These are phyloP conservation scores for Botryotinia narcissicola DNA, from an alignment of 2,329 filamentous ascomycete species.

Conservation along the genomic window DNA sequence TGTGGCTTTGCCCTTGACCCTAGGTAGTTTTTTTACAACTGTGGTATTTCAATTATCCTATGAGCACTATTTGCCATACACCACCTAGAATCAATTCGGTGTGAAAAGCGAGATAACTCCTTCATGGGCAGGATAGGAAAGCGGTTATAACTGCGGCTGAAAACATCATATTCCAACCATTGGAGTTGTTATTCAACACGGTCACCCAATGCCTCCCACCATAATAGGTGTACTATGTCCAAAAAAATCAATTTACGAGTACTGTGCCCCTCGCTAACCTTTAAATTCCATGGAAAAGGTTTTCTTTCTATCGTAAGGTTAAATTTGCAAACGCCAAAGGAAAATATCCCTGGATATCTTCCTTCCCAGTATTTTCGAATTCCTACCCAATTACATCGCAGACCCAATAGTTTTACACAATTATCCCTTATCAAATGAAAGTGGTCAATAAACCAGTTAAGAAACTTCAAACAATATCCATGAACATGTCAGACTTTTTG, in stretches of 20 bases:
- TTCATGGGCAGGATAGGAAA: neutral
- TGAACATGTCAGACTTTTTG: neutral
- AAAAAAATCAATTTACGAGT: neutral
- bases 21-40: neutral
- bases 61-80: neutral
- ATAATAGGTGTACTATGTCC: neutral
- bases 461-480: slow-evolving; percentile 2
- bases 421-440: neutral
- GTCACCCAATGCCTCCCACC: neutral
- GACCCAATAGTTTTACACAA: slow-evolving; percentile 13
- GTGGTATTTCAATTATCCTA: neutral
- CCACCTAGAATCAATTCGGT: neutral
- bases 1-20: neutral
- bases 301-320: neutral
- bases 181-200: neutral
- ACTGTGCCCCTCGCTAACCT: neutral
- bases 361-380: neutral
- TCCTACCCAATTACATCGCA: neutral
- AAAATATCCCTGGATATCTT: neutral
- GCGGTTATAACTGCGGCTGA: neutral
- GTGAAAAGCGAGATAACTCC: neutral
- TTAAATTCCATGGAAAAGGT: neutral
- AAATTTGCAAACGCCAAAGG: neutral
- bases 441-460: neutral
- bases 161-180: neutral